Conservation (phyloP, 345 rosid species). For the Kernera saxatilis region DNA sequence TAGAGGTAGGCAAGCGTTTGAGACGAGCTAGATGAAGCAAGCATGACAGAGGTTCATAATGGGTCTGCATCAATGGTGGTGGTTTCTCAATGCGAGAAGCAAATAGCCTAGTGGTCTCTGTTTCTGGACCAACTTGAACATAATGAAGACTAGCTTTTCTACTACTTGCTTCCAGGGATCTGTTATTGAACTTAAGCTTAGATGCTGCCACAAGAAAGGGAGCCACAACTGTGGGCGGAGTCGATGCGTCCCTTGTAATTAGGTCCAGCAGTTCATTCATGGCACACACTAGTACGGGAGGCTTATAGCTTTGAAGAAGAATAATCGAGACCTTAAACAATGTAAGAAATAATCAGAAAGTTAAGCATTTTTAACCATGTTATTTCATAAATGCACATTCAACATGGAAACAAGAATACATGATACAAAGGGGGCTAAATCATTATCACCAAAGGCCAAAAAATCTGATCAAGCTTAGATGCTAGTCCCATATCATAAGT, state of each 20-base stretch:
- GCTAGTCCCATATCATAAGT: background rate
- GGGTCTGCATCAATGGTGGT: slow-evolving; percentile 52
- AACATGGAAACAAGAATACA: background rate
- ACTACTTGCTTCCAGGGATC: slow-evolving; percentile 27
- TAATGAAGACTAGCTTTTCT: slow-evolving; percentile 38
- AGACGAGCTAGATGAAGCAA: slow-evolving; percentile 62
- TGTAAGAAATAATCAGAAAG: slow-evolving; percentile 3
- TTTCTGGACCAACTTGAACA: slow-evolving; percentile 61
- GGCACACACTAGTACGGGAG: slow-evolving; percentile 55
- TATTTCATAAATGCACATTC: background rate
- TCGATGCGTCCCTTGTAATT: slow-evolving; percentile 33
- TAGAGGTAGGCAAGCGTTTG: slow-evolving; percentile 49
- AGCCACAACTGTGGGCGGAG: slow-evolving; percentile 37
- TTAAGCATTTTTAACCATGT: background rate
- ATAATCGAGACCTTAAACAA: slow-evolving; percentile 52
- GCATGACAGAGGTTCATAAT: slow-evolving; percentile 73
- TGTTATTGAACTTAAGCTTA: slow-evolving; percentile 58
- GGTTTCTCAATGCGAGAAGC: slow-evolving; percentile 47
- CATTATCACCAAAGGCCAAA: background rate
- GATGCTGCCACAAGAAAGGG: slow-evolving; percentile 52
- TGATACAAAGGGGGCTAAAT: background rate
- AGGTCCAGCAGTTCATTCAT: slow-evolving; percentile 51
- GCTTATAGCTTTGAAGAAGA: slow-evolving; percentile 49
- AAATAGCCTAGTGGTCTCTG: slow-evolving; percentile 39
- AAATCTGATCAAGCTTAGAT: background rate